Base-by-base conservation (phyloP, 2,329 filamentous ascomycete species). In the Microdochium bolleyi region DNA sequence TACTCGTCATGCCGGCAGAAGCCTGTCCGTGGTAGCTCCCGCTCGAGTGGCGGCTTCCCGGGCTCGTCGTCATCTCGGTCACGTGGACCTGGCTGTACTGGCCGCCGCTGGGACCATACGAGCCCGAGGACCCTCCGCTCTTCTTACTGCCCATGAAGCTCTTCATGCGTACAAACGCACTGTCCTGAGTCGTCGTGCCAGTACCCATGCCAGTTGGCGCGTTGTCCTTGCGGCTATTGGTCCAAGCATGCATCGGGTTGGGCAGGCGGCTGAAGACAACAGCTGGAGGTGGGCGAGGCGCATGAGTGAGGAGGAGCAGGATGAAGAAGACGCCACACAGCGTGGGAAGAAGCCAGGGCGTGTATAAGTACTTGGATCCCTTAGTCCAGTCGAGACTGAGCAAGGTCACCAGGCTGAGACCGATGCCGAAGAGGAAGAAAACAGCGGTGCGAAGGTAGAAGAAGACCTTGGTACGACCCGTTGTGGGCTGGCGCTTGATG, bases 261-360 rank as follows among this genome's bases (percentile, higher is more conserved):
- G 41, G 41, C 41, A 49, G 13, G 48, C 51, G 30, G 21, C 49
- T 44, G 21, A 24, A 10, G 38, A 55, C 56, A 46, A 60, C 57
- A 3, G 57, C 32, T 3, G 56, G 58, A 16, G 56, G 59, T 9
- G 56, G 58, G 3, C 53, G 51, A 1, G 56, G 61, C 2, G 61
- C 44, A 38, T 61, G 60, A 46, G 60, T 61, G 22, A 63, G 44
- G 2, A 59, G 25, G 14, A 63, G 52, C 8, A 65, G 56, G 38
- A 54, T 13, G 50, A 63, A 61, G 52, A 63, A 60, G 13, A 55
- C 53, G 21, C 64, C 37, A 49, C 58, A 58, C 14, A 65, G 52
- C 4, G 57, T 61, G 2, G 63, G 62, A 41, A 64, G 53, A n/a
- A 61, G 51, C 61, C 61, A 65, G 2, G 61, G 60, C 1, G 56